Evolutionary conservation across 2,329 filamentous ascomycete species (phyloP).

Genomic region (Xylariales sp.): DNA sequence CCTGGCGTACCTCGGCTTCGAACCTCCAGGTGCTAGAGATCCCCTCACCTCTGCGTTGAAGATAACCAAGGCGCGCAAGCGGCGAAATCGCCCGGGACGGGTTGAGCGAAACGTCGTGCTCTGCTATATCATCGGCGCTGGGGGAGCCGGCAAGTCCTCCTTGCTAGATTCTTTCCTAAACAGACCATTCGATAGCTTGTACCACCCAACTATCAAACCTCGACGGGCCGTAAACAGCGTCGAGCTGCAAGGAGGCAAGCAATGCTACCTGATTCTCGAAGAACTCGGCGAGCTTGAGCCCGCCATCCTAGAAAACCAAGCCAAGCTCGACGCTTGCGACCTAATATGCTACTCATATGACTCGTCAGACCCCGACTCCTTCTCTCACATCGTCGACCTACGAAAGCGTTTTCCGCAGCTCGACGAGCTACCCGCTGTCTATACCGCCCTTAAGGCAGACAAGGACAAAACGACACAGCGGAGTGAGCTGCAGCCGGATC

Average conservation of each 20-base stretch:
- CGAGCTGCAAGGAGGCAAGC: conserved; percentile 90
- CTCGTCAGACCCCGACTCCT: conserved; percentile 93
- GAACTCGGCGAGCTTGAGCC: conserved; percentile 95
- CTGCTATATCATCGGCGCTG: conserved; percentile 84
- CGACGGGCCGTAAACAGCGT: conserved; percentile 93
- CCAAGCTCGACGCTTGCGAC: conserved; percentile 88
- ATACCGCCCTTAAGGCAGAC: conserved; percentile 91
- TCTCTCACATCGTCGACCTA: conserved; percentile 81
- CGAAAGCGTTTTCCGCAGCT: conserved; percentile 76
- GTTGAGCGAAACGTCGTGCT: conserved; percentile 93
- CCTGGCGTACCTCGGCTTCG: conserved; percentile 92
- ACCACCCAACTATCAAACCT: conserved; percentile 92
- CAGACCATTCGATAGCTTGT: conserved; percentile 75
- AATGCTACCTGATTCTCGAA: conserved; percentile 93
- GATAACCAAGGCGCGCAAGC: conserved; percentile 85
- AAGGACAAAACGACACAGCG: conserved; percentile 95
- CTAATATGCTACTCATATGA: conserved; percentile 95
- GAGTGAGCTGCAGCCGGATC: conserved; percentile 83
- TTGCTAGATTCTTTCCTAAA: conserved; percentile 89
- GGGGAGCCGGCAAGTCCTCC: conserved; percentile 84
- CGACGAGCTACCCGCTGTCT: conserved; percentile 85
- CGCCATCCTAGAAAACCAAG: conserved; percentile 86
- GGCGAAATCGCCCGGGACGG: conserved; percentile 72
- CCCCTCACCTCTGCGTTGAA: conserved; percentile 82
- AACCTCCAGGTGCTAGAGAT: conserved; percentile 70